phyloP scores from a whole-genome alignment of 805 yeast genomes.

The Candida krabiensis region DNA sequence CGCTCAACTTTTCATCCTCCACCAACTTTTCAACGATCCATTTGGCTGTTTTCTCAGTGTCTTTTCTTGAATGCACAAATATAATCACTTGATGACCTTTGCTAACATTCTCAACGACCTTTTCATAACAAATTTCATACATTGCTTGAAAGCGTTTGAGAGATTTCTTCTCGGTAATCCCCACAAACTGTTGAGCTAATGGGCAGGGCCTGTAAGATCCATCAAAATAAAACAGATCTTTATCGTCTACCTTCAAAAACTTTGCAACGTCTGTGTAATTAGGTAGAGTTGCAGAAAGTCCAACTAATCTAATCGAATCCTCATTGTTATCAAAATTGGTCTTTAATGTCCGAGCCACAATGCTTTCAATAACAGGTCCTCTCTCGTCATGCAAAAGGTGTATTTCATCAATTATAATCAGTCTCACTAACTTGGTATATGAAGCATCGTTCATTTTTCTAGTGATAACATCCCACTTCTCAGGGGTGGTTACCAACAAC shows the following conservation, averaged over 20 bases:
- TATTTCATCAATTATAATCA: slow-evolving; percentile 86
- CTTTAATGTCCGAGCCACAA: slow-evolving; percentile 72
- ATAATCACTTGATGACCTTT: slow-evolving; percentile 79
- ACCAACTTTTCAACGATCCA: slow-evolving; percentile 63
- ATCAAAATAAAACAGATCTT: slow-evolving; percentile 79
- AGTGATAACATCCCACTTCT: slow-evolving; percentile 95
- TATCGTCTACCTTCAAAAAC: slow-evolving; percentile 66
- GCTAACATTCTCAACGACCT: slow-evolving; percentile 59
- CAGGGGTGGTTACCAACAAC: slow-evolving; percentile 89
- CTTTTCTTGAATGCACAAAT: slow-evolving; percentile 93
- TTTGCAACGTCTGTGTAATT: slow-evolving; percentile 84
- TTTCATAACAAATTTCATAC: slow-evolving; percentile 89
- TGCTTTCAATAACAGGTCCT: slow-evolving; percentile 91
- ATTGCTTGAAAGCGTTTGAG: slow-evolving; percentile 76
- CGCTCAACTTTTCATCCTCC: slow-evolving; percentile 52
- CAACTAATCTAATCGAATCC: slow-evolving; percentile 64
- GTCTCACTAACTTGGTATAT: slow-evolving; percentile 60
- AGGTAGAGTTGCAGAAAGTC: slow-evolving; percentile 90
- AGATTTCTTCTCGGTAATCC: slow-evolving; percentile 81
- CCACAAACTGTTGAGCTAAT: slow-evolving; percentile 81
- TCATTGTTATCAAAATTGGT: slow-evolving; percentile 42
- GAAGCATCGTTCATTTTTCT: slow-evolving; percentile 73
- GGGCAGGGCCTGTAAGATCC: slow-evolving; percentile 91
- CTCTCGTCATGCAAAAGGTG: slow-evolving; percentile 91
- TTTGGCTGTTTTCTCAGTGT: slow-evolving; percentile 80